phyloP scores from a whole-genome alignment of 768 basidiomycete genomes.

The Galerina marginata region DNA sequence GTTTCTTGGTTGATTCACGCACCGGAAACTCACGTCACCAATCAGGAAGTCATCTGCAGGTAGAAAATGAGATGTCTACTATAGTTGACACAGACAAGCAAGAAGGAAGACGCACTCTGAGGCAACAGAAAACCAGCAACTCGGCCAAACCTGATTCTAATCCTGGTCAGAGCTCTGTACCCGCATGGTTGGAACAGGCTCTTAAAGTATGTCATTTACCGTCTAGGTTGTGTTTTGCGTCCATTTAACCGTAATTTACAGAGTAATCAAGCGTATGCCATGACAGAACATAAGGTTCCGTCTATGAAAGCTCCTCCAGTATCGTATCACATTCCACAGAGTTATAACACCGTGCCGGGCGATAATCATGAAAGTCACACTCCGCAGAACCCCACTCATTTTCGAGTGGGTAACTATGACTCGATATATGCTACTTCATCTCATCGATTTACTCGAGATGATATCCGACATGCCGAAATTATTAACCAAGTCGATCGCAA shows the following conservation, averaged over 20 bases:
- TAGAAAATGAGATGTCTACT: conserved; percentile 9
- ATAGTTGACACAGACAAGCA: background rate
- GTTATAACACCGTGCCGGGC: conserved; percentile 8
- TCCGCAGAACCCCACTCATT: conserved; percentile 10
- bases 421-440: conserved; percentile 19
- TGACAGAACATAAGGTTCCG: conserved; percentile 54
- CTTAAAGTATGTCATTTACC: conserved; percentile 48
- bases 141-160: conserved; percentile 14
- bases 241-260: conserved; percentile 31
- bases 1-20: conserved; percentile 64
- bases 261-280: conserved; percentile 62
- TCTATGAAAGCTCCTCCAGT: conserved; percentile 29
- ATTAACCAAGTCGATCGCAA: conserved; percentile 90
- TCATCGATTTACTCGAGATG: conserved; percentile 39
- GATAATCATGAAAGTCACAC: conserved; percentile 19
- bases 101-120: conserved; percentile 31
- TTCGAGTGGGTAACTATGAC: conserved; percentile 15
- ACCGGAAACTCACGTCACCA: conserved; percentile 70
- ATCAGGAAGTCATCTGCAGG: conserved; percentile 15
- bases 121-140: conserved; percentile 26
- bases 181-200: conserved; percentile 69
- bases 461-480: conserved; percentile 62
- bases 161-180: conserved; percentile 37
- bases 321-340: conserved; percentile 13
- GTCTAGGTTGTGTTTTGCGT: background rate